phyloP scores from a whole-genome alignment of 1,139 yeast genomes.

The Sugiyamaella pinicola region DNA sequence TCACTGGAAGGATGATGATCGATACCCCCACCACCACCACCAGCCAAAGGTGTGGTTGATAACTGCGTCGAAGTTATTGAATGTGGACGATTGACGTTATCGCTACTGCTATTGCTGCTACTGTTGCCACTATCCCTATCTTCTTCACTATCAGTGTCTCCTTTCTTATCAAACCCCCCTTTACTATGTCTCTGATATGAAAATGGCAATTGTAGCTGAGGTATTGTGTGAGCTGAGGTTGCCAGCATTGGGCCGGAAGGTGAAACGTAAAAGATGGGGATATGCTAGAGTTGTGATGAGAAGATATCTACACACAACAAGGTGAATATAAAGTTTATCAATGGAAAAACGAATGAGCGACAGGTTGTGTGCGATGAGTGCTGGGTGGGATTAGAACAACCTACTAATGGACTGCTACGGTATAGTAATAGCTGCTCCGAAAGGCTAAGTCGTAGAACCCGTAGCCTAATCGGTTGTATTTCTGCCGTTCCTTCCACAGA shows the following conservation, averaged over 20 bases:
- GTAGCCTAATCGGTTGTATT: too few species aligned
- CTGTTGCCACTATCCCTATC: not conserved
- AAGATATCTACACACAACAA: too few species aligned
- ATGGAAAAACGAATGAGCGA: too few species aligned
- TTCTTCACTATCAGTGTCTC: not conserved
- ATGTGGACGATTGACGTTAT: too few species aligned
- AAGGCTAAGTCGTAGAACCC: too few species aligned
- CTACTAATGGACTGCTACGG: too few species aligned
- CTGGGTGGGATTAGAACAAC: too few species aligned
- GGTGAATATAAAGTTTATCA: too few species aligned
- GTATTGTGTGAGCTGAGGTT: conserved; percentile 6
- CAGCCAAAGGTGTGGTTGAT: conserved; percentile 1
- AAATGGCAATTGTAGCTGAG: conserved; percentile 15
- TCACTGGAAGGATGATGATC: conserved; percentile 18
- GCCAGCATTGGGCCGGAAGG: conserved; percentile 16
- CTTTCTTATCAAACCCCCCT: conserved; percentile 2
- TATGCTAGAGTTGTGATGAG: not conserved
- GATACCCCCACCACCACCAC: conserved; percentile 4
- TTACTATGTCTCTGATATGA: conserved; percentile 15
- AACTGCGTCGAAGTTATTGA: too few species aligned
- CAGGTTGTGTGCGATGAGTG: too few species aligned
- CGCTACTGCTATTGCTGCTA: not conserved
- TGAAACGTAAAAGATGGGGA: not conserved
- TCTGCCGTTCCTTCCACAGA: too few species aligned
- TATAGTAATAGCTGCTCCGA: too few species aligned